Evolutionary conservation across 305 asterid genomes (phyloP).

Genomic region (Solanum aculeatissimum): DNA sequence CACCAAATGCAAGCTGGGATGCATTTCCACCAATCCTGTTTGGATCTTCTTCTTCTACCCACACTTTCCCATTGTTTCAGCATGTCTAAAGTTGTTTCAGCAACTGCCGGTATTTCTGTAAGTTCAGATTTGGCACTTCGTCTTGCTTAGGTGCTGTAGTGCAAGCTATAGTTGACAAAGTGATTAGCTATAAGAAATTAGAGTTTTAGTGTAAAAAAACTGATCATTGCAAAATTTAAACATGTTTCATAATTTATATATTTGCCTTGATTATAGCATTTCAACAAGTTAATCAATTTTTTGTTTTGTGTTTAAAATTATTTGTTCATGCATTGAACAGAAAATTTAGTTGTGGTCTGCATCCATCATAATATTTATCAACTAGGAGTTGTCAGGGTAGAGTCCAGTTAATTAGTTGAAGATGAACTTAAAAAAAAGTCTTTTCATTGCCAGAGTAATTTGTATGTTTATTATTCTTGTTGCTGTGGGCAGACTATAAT

Average conservation of each 20-base stretch:
- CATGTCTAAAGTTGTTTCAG: too few species aligned
- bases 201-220: too few species aligned
- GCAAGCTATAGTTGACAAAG: background rate
- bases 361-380: background rate
- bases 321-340: background rate
- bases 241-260: background rate
- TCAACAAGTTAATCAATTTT: background rate
- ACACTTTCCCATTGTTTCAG: too few species aligned
- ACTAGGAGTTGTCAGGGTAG: background rate
- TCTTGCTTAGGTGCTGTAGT: background rate
- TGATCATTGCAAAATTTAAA: background rate
- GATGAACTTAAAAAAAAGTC: background rate
- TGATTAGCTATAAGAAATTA: background rate
- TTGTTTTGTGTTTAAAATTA: background rate
- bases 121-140: background rate
- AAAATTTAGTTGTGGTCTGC: background rate
- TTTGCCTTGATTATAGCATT: background rate
- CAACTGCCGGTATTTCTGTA: background rate
- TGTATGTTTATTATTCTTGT: background rate
- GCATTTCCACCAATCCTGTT: too few species aligned
- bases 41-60: too few species aligned
- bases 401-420: background rate
- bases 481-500: conserved; percentile 58
- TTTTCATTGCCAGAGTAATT: background rate
- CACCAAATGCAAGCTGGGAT: too few species aligned